These are phyloP conservation scores for Biscogniauxia marginata DNA, from an alignment of 2,329 filamentous ascomycete species.

Conservation along the genomic window DNA sequence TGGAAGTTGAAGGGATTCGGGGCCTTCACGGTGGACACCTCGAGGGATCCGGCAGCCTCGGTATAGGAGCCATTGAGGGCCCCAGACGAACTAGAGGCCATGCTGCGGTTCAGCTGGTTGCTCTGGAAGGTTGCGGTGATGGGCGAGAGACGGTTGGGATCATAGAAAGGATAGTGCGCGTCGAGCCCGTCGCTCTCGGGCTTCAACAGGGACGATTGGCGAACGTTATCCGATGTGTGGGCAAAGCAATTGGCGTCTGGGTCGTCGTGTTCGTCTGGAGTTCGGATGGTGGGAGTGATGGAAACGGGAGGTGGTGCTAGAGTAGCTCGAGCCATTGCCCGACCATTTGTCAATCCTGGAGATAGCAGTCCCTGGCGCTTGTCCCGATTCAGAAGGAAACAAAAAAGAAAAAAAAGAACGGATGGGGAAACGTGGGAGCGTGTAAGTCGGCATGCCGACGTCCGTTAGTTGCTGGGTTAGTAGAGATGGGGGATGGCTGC, in stretches of 20 bases:
- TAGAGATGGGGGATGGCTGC: too few relatives aligned
- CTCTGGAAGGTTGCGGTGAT: conserved; percentile 30
- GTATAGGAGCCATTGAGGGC: conserved; percentile 21
- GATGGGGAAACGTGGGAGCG: too few relatives aligned
- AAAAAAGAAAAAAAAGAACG: conserved; percentile 7
- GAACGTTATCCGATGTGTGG: conserved; percentile 14
- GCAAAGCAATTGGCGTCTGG: conserved; percentile 8
- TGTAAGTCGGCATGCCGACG: too few relatives aligned
- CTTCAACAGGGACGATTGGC: conserved; percentile 16
- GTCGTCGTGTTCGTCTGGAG: conserved; percentile 14
- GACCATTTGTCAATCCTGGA: background rate
- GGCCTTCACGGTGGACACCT: conserved; percentile 32
- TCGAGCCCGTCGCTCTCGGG: conserved; percentile 10
- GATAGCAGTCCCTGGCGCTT: conserved; percentile 17
- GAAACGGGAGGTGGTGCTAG: conserved; percentile 28
- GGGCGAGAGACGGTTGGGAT: conserved; percentile 32
- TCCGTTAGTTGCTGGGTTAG: too few relatives aligned
- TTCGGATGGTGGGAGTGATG: conserved; percentile 30
- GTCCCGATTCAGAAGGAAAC: conserved; percentile 22
- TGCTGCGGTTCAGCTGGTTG: conserved; percentile 18
- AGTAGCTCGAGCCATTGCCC: conserved; percentile 2
- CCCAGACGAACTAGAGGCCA: conserved; percentile 24
- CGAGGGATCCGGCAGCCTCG: conserved; percentile 35
- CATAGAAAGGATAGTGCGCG: conserved; percentile 26
- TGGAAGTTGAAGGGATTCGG: conserved; percentile 92